Evolutionary conservation across 768 basidiomycete species (phyloP).

Genomic region (Atractiella rhizophila): DNA sequence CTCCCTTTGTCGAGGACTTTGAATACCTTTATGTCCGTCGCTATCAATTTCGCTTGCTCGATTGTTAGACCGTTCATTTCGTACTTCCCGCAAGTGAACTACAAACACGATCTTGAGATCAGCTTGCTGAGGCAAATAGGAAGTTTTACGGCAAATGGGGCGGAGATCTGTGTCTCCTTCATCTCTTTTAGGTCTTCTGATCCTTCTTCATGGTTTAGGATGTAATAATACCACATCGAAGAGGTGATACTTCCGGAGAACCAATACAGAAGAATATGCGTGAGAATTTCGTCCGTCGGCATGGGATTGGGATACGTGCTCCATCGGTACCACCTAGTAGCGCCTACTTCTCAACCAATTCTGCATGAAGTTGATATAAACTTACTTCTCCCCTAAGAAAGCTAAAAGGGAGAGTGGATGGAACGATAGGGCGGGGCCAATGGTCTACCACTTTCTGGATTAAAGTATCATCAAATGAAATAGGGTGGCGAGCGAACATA

Average conservation of each 20-base stretch:
- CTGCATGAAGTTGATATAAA: too few relatives aligned
- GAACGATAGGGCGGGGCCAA: constrained; percentile 5
- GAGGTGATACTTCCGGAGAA: constrained; percentile 3
- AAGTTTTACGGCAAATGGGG: constrained; percentile 1
- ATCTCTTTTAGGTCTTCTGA: not conserved
- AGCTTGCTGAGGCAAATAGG: too few relatives aligned
- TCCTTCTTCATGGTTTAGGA: not conserved
- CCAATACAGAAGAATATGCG: constrained; percentile 7
- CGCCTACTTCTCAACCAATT: too few relatives aligned
- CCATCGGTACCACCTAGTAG: constrained; percentile 10
- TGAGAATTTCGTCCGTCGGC: constrained; percentile 4
- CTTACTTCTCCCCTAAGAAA: constrained; percentile 7
- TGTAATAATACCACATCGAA: constrained; percentile 5
- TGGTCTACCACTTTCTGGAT: constrained; percentile 6
- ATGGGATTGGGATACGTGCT: constrained; percentile 2
- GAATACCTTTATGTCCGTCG: constrained; percentile 1
- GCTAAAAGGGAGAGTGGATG: constrained; percentile 4
- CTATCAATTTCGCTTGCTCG: not conserved
- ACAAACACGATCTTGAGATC: too few relatives aligned
- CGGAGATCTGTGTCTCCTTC: not conserved
- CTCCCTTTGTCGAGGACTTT: constrained; percentile 5
- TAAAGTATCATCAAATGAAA: too few relatives aligned
- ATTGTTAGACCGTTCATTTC: not conserved
- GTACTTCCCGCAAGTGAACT: too few relatives aligned
- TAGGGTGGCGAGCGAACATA: too few relatives aligned